A percentile compares a stretch with the other conserved stretches of the same genome.
Conservation (phyloP, 116 monocot species). For the Iris pallida region DNA sequence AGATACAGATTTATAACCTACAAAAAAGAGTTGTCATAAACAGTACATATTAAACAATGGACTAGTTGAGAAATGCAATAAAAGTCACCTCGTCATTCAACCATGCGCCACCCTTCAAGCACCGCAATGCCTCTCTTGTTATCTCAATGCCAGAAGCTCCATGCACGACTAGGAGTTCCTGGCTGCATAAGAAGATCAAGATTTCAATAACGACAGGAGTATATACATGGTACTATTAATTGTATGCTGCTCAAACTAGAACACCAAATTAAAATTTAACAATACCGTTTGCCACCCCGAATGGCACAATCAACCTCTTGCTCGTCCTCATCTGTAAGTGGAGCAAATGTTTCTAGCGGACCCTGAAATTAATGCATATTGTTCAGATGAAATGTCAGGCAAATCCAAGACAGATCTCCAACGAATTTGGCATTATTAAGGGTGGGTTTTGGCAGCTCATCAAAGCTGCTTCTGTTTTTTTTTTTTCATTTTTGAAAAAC, state of each 20-base stretch:
- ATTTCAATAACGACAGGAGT: too few relatives aligned
- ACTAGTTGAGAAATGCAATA: slow-evolving; percentile 2
- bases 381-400: neutral
- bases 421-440: neutral
- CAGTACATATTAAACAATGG: neutral
- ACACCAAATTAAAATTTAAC: neutral
- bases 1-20: slow-evolving; percentile 93
- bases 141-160: slow-evolving; percentile 65
- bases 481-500: too few relatives aligned
- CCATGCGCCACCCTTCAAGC: slow-evolving; percentile 63
- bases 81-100: slow-evolving; percentile 81
- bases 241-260: neutral
- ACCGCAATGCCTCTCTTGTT: slow-evolving; percentile 66
- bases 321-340: slow-evolving; percentile 67
- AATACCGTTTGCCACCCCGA: slow-evolving; percentile 37
- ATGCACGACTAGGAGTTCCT: slow-evolving; percentile 33
- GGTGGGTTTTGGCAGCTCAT: too few relatives aligned
- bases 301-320: slow-evolving; percentile 36
- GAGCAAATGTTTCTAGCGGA: slow-evolving; percentile 35
- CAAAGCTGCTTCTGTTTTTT: too few relatives aligned
- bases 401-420: neutral
- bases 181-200: too few relatives aligned
- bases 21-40: slow-evolving; percentile 12
- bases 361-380: slow-evolving; percentile 31
- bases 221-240: neutral